These are phyloP conservation scores for Peronospora belbahrii DNA, from an alignment of 352 stramenopile species.

Conservation along the genomic window DNA sequence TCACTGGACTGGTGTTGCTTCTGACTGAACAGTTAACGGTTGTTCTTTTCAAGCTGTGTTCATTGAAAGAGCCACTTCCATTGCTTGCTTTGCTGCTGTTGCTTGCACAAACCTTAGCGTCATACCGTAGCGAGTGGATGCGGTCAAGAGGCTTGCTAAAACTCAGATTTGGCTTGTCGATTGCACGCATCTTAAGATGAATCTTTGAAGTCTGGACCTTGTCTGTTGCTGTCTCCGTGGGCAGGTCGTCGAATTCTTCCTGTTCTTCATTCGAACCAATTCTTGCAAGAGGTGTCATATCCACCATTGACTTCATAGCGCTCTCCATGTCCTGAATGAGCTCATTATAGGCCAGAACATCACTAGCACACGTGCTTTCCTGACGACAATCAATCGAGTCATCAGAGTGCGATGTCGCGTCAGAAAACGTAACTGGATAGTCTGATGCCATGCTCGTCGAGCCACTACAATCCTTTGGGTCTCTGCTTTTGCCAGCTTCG, in stretches of 20 bases:
- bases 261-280: slow-evolving; percentile 16
- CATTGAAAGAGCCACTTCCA: slow-evolving; percentile 13
- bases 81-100: slow-evolving; percentile 16
- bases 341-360: slow-evolving; percentile 55
- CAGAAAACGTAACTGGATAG: slow-evolving; percentile 18
- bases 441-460: slow-evolving; percentile 20
- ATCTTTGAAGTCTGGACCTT: slow-evolving; percentile 20
- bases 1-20: slow-evolving; percentile 9
- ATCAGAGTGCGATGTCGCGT: slow-evolving; percentile 21
- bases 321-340: slow-evolving; percentile 59
- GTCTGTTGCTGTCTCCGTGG: background rate
- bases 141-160: slow-evolving; percentile 20
- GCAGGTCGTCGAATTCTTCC: too few relatives aligned
- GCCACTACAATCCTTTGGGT: slow-evolving; percentile 6
- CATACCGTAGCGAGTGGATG: slow-evolving; percentile 22
- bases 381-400: slow-evolving; percentile 38
- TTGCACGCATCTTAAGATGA: slow-evolving; percentile 18
- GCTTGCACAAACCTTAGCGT: slow-evolving; percentile 16
- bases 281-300: slow-evolving; percentile 6
- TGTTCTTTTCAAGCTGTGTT: slow-evolving; percentile 4
- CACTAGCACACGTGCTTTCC: slow-evolving; percentile 46
- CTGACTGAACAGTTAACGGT: slow-evolving; percentile 4
- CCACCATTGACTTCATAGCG: slow-evolving; percentile 18
- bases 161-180: slow-evolving; percentile 9
- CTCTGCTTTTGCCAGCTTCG: slow-evolving; percentile 7